Base-by-base conservation (phyloP, 1,284 basidiomycete species). In the Rhodotorula sp. region DNA sequence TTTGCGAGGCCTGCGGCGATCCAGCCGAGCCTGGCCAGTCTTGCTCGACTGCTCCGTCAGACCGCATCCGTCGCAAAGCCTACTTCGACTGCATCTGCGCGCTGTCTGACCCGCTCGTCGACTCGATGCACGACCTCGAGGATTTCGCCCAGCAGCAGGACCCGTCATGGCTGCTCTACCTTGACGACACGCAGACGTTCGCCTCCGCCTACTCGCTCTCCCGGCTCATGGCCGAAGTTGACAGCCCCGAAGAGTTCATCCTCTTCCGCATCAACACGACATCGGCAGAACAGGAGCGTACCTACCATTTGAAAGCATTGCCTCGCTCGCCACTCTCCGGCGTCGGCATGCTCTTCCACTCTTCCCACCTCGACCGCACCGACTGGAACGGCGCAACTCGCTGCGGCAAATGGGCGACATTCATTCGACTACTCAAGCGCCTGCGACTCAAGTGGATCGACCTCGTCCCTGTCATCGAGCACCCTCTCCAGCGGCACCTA, bases 311-410 rank as follows among this genome's bases (percentile, higher is more conserved):
- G 15, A 69, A 72, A 62, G 60, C 65, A 13, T 40, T 72, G 20
- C 46, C 64, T 20, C 59, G 53, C 4, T 63, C 64, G 28, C 46
- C 69, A 9, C 67, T 75, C 54, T 61, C 60, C 28, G 63, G 65
- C 24, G 59, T 75, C 61, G 71, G 71, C 31, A 68, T 67, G 56
- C 51, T 71, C 47, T 72, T 73, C 53, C 73, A 75, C 54, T 66
- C 70, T 26, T 59, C 63, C 30, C 58, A 72, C 52, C 61, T 70
- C 30, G 68, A 64, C 31, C 48, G 56, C 11, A 64, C 68, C 20
- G 52, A 58, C 4, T 75, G 73, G 73, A 46, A 26, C 28, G 8
- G 58, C 7, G 51, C 54, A 3, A 40, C 59, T 6, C 62, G 68
- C 13, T 75, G 71, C 50, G 66, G 64, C 26, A 59, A 48, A 15